Evolutionary conservation across 495 filamentous ascomycete species (phyloP).

Genomic region (Pyrenopolyporus hunteri): DNA sequence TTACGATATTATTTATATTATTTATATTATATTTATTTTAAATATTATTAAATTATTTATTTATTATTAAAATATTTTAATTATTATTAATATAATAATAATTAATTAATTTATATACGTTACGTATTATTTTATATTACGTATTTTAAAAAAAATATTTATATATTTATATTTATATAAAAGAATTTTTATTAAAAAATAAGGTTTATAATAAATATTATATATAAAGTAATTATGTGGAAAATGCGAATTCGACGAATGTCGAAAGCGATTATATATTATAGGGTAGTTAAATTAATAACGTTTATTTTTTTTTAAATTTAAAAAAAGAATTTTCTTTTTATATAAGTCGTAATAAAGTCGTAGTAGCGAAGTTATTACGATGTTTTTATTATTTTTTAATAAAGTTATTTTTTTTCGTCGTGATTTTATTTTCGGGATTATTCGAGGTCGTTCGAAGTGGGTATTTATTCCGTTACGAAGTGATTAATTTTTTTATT

Average conservation of each 20-base stretch:
- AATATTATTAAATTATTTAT: no score
- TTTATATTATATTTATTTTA: no score
- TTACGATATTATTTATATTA: no score
- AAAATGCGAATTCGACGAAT: background rate
- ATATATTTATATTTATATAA: background rate
- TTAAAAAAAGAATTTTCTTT: background rate
- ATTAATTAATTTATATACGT: no score
- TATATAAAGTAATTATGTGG: background rate
- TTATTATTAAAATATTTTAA: no score
- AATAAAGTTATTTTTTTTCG: background rate
- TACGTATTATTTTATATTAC: no score
- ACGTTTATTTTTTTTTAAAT: background rate
- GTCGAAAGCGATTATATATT: background rate
- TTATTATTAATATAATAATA: no score
- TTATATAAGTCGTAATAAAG: background rate
- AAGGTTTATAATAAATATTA: background rate
- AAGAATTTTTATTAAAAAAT: background rate
- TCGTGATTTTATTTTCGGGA: background rate
- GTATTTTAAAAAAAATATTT: no score
- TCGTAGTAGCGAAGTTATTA: background rate
- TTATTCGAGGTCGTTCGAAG: no score
- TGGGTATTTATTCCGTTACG: no score
- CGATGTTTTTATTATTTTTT: background rate
- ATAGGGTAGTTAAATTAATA: background rate
- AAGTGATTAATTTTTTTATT: no score